Conservation (phyloP, 2,329 filamentous ascomycete genomes). For the Alternaria incomplexa region DNA sequence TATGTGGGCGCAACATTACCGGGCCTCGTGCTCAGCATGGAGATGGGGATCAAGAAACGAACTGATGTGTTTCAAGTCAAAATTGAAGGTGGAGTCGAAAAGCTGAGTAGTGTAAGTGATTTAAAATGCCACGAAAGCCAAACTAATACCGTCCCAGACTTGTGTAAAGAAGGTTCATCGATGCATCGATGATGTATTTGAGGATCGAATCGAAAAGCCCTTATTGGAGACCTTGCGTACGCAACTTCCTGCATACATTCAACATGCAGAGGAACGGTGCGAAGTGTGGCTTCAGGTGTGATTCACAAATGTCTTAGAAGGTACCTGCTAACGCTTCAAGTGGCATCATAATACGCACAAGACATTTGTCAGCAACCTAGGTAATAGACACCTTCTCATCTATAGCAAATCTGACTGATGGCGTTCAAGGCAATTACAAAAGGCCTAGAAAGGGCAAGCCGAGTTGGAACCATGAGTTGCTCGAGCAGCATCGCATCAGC, state of each 20-base stretch:
- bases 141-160: neutral
- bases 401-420: neutral
- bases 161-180: neutral
- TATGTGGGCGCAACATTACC: neutral
- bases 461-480: neutral
- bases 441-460: neutral
- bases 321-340: neutral
- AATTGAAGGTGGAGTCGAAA: neutral
- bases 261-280: neutral
- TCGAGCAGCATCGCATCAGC: neutral
- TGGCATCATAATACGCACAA: neutral
- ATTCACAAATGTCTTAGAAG: neutral
- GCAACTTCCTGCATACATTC: neutral
- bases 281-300: neutral
- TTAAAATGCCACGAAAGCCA: neutral
- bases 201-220: neutral
- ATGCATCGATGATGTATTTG: neutral
- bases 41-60: neutral
- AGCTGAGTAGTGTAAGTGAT: neutral
- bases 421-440: neutral
- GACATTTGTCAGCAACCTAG: neutral
- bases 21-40: neutral
- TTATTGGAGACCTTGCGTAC: neutral
- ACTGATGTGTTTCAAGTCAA: neutral
- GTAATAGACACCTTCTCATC: neutral